These are phyloP conservation scores for Yarrowia osloensis DNA, from an alignment of 805 yeast species.

Conservation along the genomic window DNA sequence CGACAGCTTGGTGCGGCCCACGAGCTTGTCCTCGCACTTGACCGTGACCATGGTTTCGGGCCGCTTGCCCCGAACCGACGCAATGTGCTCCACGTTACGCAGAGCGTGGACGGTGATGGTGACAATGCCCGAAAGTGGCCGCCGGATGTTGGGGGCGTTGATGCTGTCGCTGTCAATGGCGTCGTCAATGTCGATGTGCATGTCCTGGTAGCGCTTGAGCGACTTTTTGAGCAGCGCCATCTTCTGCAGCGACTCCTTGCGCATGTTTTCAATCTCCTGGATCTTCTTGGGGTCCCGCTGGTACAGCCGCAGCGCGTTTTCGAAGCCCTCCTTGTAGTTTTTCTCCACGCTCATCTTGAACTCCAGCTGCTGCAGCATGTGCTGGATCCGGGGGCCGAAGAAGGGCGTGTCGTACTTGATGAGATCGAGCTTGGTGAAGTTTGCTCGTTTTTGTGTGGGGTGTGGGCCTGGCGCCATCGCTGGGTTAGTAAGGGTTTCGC, in stretches of 20 bases:
- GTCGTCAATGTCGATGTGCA: conserved; percentile 65
- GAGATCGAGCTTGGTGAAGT: conserved; percentile 55
- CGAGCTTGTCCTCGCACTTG: conserved; percentile 85
- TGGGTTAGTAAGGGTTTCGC: conserved; percentile 1
- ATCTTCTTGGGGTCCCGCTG: conserved; percentile 89
- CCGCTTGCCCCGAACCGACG: conserved; percentile 75
- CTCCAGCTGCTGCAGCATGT: conserved; percentile 92
- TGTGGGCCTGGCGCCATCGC: conserved; percentile 1
- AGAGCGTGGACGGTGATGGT: conserved; percentile 72
- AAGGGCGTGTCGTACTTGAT: conserved; percentile 93
- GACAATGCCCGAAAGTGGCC: conserved; percentile 80
- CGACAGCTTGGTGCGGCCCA: conserved; percentile 71
- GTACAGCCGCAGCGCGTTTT: conserved; percentile 81
- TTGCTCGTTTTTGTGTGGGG: conserved; percentile 35
- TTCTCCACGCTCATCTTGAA: conserved; percentile 92
- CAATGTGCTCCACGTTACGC: conserved; percentile 89
- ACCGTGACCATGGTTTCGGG: conserved; percentile 78
- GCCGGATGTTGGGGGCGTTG: conserved; percentile 70
- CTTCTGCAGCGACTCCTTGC: conserved; percentile 79
- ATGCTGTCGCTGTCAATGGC: conserved; percentile 68
- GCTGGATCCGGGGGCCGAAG: conserved; percentile 89
- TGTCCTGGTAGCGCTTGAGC: conserved; percentile 82
- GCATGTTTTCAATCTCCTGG: conserved; percentile 86
- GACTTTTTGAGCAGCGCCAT: conserved; percentile 82
- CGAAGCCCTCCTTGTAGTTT: conserved; percentile 90